phyloP scores from a whole-genome alignment of 768 basidiomycete genomes.

The Podaxis sp. region DNA sequence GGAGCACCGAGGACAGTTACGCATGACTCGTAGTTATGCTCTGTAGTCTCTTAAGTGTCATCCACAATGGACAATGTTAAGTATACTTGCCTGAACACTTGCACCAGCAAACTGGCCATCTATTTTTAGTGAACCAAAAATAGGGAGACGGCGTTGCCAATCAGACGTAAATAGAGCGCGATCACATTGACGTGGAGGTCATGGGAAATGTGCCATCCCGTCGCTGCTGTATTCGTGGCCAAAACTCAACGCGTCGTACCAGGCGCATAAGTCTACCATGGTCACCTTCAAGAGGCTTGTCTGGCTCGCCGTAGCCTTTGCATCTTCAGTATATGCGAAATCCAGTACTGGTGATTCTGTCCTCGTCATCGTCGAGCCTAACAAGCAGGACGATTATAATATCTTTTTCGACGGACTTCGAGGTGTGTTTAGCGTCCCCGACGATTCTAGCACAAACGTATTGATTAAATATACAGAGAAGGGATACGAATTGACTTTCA shows the following conservation, averaged over 20 bases:
- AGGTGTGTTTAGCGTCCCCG: slow-evolving; percentile 38
- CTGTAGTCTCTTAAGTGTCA: too few species aligned
- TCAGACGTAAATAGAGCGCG: slow-evolving; percentile 19
- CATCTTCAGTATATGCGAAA: slow-evolving; percentile 40
- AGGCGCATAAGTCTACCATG: slow-evolving; percentile 24
- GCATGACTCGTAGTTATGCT: too few species aligned
- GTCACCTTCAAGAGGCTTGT: slow-evolving; percentile 32
- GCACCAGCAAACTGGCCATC: background rate
- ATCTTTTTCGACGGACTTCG: slow-evolving; percentile 77
- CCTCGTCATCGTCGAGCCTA: slow-evolving; percentile 78
- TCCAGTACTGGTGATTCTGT: slow-evolving; percentile 84
- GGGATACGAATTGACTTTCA: slow-evolving; percentile 86
- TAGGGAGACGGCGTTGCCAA: slow-evolving; percentile 17
- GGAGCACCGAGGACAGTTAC: too few species aligned
- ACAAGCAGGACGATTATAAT: slow-evolving; percentile 68
- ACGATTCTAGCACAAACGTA: background rate
- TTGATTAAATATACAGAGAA: slow-evolving; percentile 40
- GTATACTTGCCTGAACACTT: too few species aligned
- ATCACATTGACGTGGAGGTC: slow-evolving; percentile 26
- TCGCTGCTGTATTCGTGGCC: slow-evolving; percentile 7
- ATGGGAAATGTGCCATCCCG: slow-evolving; percentile 13
- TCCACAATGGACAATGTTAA: too few species aligned
- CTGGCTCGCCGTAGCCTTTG: slow-evolving; percentile 27
- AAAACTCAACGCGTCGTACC: background rate
- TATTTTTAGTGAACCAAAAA: background rate